phyloP scores from a whole-genome alignment of 495 filamentous ascomycete genomes.

The Polyplosphaeria fusca region DNA sequence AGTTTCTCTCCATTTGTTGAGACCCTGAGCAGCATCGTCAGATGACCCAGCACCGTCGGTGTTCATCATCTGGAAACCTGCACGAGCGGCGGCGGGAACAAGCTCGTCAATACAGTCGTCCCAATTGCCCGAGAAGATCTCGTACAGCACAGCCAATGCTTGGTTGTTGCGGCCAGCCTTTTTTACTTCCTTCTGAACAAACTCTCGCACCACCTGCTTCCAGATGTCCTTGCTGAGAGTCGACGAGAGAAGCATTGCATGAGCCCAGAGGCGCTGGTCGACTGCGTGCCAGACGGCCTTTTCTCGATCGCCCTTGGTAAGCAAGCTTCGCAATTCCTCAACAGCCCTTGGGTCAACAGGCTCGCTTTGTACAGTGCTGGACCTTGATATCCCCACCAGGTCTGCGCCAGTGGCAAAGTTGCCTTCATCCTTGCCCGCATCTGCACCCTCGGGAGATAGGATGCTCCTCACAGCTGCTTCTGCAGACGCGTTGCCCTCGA shows the following conservation, averaged over 20 bases:
- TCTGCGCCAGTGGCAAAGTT: constrained; percentile 33
- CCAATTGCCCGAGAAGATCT: constrained; percentile 86
- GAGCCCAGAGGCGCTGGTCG: constrained; percentile 92
- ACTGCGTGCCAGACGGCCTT: constrained; percentile 92
- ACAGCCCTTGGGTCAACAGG: constrained; percentile 63
- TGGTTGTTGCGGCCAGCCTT: constrained; percentile 70
- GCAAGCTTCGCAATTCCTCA: constrained; percentile 63
- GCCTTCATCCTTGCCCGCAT: constrained; percentile 25
- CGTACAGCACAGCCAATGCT: constrained; percentile 84
- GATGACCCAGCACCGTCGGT: constrained; percentile 57
- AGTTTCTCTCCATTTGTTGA: constrained; percentile 93
- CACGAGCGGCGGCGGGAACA: constrained; percentile 88
- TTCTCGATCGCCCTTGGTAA: constrained; percentile 79
- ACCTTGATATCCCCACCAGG: constrained; percentile 33
- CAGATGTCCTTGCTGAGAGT: constrained; percentile 67
- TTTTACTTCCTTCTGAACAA: constrained; percentile 88
- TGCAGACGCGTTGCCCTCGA: constrained; percentile 72
- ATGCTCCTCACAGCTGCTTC: constrained; percentile 68
- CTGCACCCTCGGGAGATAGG: constrained; percentile 60
- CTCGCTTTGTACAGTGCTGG: constrained; percentile 51
- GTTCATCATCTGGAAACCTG: constrained; percentile 85
- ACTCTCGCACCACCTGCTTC: constrained; percentile 91
- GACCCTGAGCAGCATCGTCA: constrained; percentile 73
- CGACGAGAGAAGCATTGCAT: constrained; percentile 88
- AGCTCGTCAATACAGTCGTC: constrained; percentile 95